These are phyloP conservation scores for Ustilago curta DNA, from an alignment of 1,284 basidiomycete species.

Conservation along the genomic window DNA sequence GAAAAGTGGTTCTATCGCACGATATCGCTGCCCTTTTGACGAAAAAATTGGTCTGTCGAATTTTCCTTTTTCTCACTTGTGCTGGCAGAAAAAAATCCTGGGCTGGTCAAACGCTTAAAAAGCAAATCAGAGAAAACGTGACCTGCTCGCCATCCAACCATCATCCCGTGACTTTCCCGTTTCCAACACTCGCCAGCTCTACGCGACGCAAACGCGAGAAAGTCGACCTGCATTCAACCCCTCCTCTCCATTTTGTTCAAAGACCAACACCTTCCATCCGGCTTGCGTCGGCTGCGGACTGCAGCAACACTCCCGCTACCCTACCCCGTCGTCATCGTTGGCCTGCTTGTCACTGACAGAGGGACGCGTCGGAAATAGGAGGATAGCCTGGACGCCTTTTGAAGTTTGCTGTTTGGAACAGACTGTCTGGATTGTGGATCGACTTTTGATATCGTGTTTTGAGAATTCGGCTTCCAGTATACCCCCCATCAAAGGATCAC, in stretches of 20 bases:
- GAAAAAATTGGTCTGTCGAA: not conserved
- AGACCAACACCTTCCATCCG: constrained; percentile 29
- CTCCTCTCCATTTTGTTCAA: constrained; percentile 1
- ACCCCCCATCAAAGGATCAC: too few relatives aligned
- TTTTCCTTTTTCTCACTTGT: constrained; percentile 11
- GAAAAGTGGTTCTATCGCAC: not conserved
- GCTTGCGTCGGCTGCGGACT: not conserved
- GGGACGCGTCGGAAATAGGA: not conserved
- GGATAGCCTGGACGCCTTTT: too few relatives aligned
- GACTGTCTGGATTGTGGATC: too few relatives aligned
- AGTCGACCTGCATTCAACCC: constrained; percentile 14
- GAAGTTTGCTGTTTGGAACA: too few relatives aligned
- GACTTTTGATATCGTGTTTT: too few relatives aligned
- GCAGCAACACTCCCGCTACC: too few relatives aligned
- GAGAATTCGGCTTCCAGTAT: too few relatives aligned
- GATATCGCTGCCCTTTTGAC: not conserved
- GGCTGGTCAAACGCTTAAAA: not conserved
- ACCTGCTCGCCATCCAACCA: constrained; percentile 48
- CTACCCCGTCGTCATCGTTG: not conserved
- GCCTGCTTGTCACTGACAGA: not conserved
- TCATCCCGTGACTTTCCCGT: constrained; percentile 48
- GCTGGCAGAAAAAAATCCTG: constrained; percentile 1
- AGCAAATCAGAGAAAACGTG: constrained; percentile 28
- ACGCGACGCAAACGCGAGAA: constrained; percentile 27
- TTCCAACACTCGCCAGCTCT: constrained; percentile 22